Percentiles rank a stretch among this genome's conserved stretches.
phyloP scores from a whole-genome alignment of 768 basidiomycete genomes.

The Leccinum obscurum region DNA sequence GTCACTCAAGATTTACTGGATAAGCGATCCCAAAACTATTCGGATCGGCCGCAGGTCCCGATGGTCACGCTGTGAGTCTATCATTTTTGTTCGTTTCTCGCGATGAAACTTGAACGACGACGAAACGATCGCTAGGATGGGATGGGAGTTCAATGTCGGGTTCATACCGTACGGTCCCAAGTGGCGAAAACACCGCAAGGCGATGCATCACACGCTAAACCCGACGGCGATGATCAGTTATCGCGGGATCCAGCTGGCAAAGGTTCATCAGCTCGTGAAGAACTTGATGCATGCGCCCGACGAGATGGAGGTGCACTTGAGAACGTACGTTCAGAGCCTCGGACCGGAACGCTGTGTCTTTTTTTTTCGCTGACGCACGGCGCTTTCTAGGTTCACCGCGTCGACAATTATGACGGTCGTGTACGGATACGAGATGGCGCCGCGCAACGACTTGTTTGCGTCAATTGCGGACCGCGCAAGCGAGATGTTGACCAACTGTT shows the following conservation, averaged over 20 bases:
- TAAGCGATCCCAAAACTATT: slow-evolving; percentile 30
- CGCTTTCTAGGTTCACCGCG: slow-evolving; percentile 24
- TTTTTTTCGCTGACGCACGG: not conserved
- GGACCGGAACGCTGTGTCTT: not conserved
- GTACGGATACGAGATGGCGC: slow-evolving; percentile 37
- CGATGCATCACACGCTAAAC: slow-evolving; percentile 39
- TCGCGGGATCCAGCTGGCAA: slow-evolving; percentile 32
- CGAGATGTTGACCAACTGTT: slow-evolving; percentile 26
- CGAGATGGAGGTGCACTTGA: slow-evolving; percentile 27
- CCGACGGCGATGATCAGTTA: slow-evolving; percentile 33
- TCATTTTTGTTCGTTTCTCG: not conserved
- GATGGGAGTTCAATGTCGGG: slow-evolving; percentile 41
- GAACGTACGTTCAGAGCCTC: slow-evolving; percentile 13
- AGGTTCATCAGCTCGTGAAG: slow-evolving; percentile 32
- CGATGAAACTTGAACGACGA: not conserved
- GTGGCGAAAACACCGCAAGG: slow-evolving; percentile 40
- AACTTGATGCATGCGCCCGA: slow-evolving; percentile 31
- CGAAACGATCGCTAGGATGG: slow-evolving; percentile 25
- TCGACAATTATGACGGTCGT: slow-evolving; percentile 34
- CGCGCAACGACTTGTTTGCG: slow-evolving; percentile 33
- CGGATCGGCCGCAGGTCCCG: slow-evolving; percentile 26
- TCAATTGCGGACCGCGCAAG: slow-evolving; percentile 33
- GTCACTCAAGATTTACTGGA: slow-evolving; percentile 30
- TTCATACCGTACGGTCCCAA: slow-evolving; percentile 36
- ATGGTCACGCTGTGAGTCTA: slow-evolving; percentile 24